These are phyloP conservation scores for Backusella mclennaniae DNA, from an alignment of 192 early-diverging fungal genomes.

Conservation along the genomic window DNA sequence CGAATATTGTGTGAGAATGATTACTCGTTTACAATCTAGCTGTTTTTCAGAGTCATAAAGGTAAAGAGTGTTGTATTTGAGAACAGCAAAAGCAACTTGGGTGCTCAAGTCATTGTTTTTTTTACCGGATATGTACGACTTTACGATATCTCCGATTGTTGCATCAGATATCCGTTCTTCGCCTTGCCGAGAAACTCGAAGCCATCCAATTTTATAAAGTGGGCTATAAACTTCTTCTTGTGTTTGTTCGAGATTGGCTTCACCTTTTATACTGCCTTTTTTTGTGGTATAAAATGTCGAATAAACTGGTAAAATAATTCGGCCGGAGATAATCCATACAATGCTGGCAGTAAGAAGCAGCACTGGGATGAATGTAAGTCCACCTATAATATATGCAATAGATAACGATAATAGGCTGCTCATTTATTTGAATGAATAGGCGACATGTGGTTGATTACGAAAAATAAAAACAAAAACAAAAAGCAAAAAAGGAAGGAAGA, in stretches of 20 bases:
- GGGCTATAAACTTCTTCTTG: background rate
- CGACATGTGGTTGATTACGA: background rate
- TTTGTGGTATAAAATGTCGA: background rate
- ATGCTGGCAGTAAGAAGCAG: conserved; percentile 21
- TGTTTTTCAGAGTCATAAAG: conserved; percentile 80
- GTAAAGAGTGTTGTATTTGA: conserved; percentile 79
- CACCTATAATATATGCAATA: conserved; percentile 43
- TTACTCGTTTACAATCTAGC: conserved; percentile 72
- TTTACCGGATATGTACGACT: conserved; percentile 38
- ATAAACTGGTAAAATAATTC: background rate
- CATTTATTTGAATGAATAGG: background rate
- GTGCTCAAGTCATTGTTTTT: conserved; percentile 37
- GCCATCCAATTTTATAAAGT: conserved; percentile 42
- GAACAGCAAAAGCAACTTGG: conserved; percentile 64
- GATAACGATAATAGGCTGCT: conserved; percentile 19
- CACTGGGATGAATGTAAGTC: conserved; percentile 43
- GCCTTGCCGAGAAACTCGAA: conserved; percentile 37
- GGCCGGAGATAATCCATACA: conserved; percentile 12
- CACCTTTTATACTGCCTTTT: background rate
- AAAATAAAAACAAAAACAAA: background rate
- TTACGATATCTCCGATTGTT: conserved; percentile 36
- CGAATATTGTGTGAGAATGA: conserved; percentile 64
- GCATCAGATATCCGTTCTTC: conserved; percentile 17
- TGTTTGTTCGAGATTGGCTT: background rate
- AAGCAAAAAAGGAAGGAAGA: background rate